Base-by-base conservation (phyloP, 202 grass and related monocot species). In the Saccharum hybrid region DNA sequence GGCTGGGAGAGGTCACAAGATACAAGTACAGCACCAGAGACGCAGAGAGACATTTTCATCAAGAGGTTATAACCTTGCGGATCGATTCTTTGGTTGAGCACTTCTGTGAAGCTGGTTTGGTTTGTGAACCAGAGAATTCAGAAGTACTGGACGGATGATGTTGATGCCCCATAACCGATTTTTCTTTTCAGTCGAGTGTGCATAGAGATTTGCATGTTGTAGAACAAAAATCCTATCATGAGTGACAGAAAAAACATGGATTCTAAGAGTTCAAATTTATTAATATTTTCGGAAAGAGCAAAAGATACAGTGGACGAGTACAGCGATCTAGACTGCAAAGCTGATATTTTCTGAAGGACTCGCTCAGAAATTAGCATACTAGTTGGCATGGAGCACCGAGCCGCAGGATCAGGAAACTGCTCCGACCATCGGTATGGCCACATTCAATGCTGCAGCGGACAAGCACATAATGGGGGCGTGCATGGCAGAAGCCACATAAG, bases 21-120 rank as follows among this genome's bases (percentile, higher is more conserved):
- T 97, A 82, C 70, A 82, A 83, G 79, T 93, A 71, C 72, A 36
- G 14, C 79, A 94, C 73, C 71, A 39, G 14, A 80, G 65, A 54
- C 70, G 63, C 28, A 87, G 63, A 72, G 61, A 41, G 46, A 14
- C 68, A 72, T 85, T 85, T 85, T 49, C 73, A 40, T 88, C 77
- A 69, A 63, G 76, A 31, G 75, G 72, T 70, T 19, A 21, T 80
- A 81, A 69, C 46, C 65, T 72, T 39, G 73, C 43, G 51, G 43
- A 37, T 40, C 34, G 67, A 38, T 81, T 74, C 22, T 63, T 68
- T 74, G 66, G 30, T 34, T 83, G 76, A 89, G 34, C 56, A 46
- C 66, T 67, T 5, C 43, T 73, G 3, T 78, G 12, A 67, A 56
- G 10, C 21, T 66, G 57, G 39, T 14, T 75, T 74, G 39, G 19